Percentiles rank a stretch among this genome's conserved stretches.
These are phyloP conservation scores for Melanogaster broomeanus DNA, from an alignment of 768 basidiomycete genomes.

Conservation along the genomic window DNA sequence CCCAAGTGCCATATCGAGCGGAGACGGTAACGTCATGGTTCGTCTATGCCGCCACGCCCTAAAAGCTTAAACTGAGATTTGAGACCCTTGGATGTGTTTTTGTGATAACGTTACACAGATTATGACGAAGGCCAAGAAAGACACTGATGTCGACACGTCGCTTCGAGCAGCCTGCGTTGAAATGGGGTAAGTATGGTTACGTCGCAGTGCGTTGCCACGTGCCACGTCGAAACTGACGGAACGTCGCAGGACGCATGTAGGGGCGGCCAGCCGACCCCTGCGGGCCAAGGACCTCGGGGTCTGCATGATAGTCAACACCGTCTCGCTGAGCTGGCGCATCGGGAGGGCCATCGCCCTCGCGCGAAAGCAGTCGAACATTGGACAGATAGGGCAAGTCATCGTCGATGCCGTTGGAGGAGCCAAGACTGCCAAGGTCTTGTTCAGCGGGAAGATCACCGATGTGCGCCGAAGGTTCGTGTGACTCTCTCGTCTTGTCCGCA, in stretches of 20 bases:
- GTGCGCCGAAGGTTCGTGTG: conserved; percentile 38
- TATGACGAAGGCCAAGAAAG: conserved; percentile 46
- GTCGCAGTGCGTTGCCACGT: background rate
- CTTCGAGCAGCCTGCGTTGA: conserved; percentile 50
- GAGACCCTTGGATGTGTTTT: conserved; percentile 5
- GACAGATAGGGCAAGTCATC: conserved; percentile 35
- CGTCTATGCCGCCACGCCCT: conserved; percentile 1
- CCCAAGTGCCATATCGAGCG: conserved; percentile 37
- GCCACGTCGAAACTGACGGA: background rate
- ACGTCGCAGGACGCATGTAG: conserved; percentile 42
- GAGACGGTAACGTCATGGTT: conserved; percentile 39
- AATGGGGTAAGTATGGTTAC: conserved; percentile 49
- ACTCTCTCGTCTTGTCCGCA: background rate
- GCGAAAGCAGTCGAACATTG: conserved; percentile 46
- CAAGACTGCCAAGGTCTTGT: conserved; percentile 43
- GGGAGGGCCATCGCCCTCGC: conserved; percentile 58
- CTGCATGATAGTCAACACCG: conserved; percentile 50
- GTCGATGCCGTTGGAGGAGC: conserved; percentile 38
- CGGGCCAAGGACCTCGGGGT: conserved; percentile 34
- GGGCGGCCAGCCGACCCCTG: conserved; percentile 44
- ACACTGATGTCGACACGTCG: conserved; percentile 43
- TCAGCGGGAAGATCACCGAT: conserved; percentile 61
- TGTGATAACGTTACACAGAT: conserved; percentile 23
- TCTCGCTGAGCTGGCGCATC: conserved; percentile 64
- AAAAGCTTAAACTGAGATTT: background rate